phyloP scores from a whole-genome alignment of 257 asterid species.

The Agastache rugosa region DNA sequence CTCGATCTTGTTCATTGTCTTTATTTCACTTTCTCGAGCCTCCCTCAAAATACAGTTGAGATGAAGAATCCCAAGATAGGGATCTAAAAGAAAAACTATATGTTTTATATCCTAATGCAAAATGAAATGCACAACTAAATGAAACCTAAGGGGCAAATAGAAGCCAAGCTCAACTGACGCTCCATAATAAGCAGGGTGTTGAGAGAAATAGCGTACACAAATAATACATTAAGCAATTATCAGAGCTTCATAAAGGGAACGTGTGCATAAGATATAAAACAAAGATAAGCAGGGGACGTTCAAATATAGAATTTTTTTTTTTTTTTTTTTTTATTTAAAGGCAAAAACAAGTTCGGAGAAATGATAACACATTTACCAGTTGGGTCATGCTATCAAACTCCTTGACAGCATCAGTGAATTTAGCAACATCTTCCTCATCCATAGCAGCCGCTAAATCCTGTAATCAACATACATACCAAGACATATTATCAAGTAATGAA shows the following conservation, averaged over 20 bases:
- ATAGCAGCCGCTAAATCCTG: constrained; percentile 86
- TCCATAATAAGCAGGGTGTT: not conserved
- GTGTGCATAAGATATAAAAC: not conserved
- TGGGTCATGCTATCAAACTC: constrained; percentile 95
- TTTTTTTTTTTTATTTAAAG: no score
- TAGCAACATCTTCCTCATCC: constrained; percentile 94
- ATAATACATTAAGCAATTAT: not conserved
- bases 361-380: constrained; percentile 61
- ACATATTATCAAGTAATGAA: constrained; percentile 20
- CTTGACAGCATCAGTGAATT: constrained; percentile 95
- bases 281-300: constrained; percentile 1
- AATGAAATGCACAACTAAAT: not conserved
- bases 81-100: not conserved
- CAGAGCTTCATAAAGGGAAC: not conserved
- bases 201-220: not conserved
- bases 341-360: constrained; percentile 8
- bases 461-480: constrained; percentile 19
- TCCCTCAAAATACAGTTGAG: not conserved
- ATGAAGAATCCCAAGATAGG: constrained; percentile 7
- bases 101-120: not conserved
- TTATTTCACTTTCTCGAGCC: not conserved
- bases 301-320: not conserved
- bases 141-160: not conserved
- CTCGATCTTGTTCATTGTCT: not conserved
- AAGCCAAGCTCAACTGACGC: constrained; percentile 5